These are phyloP conservation scores for Fusarium hainanense DNA, from an alignment of 2,329 filamentous ascomycete genomes.

Conservation along the genomic window DNA sequence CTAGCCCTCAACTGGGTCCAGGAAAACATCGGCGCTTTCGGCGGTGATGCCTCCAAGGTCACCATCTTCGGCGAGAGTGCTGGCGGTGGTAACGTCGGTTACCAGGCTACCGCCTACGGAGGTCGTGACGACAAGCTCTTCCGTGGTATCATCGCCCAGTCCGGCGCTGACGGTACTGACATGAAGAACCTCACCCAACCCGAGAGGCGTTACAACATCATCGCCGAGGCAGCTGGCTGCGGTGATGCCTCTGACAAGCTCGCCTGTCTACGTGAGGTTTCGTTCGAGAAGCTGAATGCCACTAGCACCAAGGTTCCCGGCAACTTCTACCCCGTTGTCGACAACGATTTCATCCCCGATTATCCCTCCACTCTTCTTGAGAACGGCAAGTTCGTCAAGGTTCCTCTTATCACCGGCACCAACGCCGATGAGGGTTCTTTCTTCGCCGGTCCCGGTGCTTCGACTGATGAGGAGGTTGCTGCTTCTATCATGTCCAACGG, in stretches of 20 bases:
- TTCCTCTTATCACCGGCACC: slow-evolving; percentile 70
- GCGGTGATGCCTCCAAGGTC: slow-evolving; percentile 58
- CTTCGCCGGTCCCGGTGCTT: slow-evolving; percentile 61
- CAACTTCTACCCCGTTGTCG: slow-evolving; percentile 41
- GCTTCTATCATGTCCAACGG: slow-evolving; percentile 8
- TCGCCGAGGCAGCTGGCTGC: slow-evolving; percentile 42
- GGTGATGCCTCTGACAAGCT: slow-evolving; percentile 39
- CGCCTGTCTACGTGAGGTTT: slow-evolving; percentile 46
- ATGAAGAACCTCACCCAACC: slow-evolving; percentile 33
- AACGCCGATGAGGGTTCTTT: slow-evolving; percentile 73
- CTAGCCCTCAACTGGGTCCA: slow-evolving; percentile 62
- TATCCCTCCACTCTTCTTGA: slow-evolving; percentile 63
- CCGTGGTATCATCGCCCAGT: slow-evolving; percentile 62
- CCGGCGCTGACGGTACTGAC: slow-evolving; percentile 52
- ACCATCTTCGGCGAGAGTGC: slow-evolving; percentile 60
- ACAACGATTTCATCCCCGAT: slow-evolving; percentile 54
- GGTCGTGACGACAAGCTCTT: slow-evolving; percentile 66
- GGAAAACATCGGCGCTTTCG: slow-evolving; percentile 57
- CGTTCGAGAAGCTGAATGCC: slow-evolving; percentile 37
- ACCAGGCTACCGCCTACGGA: slow-evolving; percentile 62
- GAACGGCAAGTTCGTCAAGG: slow-evolving; percentile 69
- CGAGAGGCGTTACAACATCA: slow-evolving; percentile 34
- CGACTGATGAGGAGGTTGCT: slow-evolving; percentile 17
- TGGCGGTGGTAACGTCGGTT: slow-evolving; percentile 60
- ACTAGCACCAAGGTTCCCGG: slow-evolving; percentile 24